Percentiles rank a stretch among this genome's conserved stretches.
These are phyloP conservation scores for Sclerotinia borealis DNA, from an alignment of 2,329 filamentous ascomycete genomes.

Conservation along the genomic window DNA sequence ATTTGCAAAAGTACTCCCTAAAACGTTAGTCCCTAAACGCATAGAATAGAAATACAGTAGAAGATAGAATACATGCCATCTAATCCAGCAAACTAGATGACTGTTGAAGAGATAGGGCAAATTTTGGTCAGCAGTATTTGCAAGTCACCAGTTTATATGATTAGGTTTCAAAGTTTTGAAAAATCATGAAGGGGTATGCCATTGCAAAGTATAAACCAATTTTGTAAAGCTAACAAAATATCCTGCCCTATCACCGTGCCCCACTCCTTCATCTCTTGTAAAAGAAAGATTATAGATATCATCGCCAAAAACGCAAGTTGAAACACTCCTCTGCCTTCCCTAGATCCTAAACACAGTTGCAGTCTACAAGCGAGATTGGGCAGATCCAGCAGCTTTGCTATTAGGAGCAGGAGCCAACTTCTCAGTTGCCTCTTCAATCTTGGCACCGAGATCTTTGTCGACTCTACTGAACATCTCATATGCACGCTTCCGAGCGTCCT, in stretches of 20 bases:
- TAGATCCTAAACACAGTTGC: neutral
- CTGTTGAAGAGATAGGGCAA: no score
- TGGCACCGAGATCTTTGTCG: conserved; percentile 45
- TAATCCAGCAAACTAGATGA: no score
- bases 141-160: neutral
- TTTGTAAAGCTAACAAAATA: neutral
- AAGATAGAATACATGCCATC: no score
- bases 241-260: neutral
- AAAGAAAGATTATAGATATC: conserved; percentile 4
- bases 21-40: no score
- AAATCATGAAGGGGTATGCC: conserved; percentile 1
- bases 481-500: conserved; percentile 49
- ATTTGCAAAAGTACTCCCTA: no score
- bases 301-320: neutral
- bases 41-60: no score
- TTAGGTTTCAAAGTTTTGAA: neutral
- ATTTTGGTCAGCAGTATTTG: neutral
- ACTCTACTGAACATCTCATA: conserved; percentile 57
- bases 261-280: neutral
- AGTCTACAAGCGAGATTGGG: conserved; percentile 12
- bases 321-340: neutral
- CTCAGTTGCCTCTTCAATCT: conserved; percentile 49
- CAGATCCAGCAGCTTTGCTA: conserved; percentile 10
- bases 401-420: conserved; percentile 21
- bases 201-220: conserved; percentile 1